Evolutionary conservation across 805 yeast species (phyloP).

Genomic region (Starmerella cellae): DNA sequence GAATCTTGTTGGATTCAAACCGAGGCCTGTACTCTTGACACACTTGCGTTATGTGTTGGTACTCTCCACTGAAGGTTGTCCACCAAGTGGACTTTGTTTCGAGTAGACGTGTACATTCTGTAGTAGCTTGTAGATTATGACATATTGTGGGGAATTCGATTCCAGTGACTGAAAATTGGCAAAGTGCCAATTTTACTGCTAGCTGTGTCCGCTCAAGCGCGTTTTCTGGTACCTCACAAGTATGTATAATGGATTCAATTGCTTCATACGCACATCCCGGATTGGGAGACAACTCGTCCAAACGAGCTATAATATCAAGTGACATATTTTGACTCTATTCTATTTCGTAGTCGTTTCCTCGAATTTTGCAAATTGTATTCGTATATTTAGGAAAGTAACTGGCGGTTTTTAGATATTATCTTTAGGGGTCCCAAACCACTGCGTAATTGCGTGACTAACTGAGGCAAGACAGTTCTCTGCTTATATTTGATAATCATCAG

Average conservation of each 20-base stretch:
- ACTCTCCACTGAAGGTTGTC: slow-evolving; percentile 61
- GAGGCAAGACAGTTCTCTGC: too few species aligned
- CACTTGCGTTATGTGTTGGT: slow-evolving; percentile 38
- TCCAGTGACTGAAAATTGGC: slow-evolving; percentile 25
- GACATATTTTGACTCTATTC: too few species aligned
- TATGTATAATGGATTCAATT: slow-evolving; percentile 19
- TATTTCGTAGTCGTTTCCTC: too few species aligned
- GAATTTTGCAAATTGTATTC: too few species aligned
- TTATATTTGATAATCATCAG: too few species aligned
- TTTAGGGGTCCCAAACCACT: too few species aligned
- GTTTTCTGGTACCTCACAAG: slow-evolving; percentile 19
- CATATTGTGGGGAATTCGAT: slow-evolving; percentile 23
- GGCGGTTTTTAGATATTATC: too few species aligned
- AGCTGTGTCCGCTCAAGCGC: slow-evolving; percentile 18
- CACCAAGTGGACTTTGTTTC: slow-evolving; percentile 41
- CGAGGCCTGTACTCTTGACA: slow-evolving; percentile 30
- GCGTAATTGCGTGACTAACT: too few species aligned
- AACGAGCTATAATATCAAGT: slow-evolving; percentile 10
- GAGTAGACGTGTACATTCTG: slow-evolving; percentile 20
- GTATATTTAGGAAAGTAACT: too few species aligned
- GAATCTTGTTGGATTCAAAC: slow-evolving; percentile 13
- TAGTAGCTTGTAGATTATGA: neutral
- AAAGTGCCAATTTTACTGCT: slow-evolving; percentile 22
- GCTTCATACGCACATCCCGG: slow-evolving; percentile 23
- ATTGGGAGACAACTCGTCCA: slow-evolving; percentile 18